phyloP scores from a whole-genome alignment of 495 filamentous ascomycete species.

The Cercophora newfieldiana region DNA sequence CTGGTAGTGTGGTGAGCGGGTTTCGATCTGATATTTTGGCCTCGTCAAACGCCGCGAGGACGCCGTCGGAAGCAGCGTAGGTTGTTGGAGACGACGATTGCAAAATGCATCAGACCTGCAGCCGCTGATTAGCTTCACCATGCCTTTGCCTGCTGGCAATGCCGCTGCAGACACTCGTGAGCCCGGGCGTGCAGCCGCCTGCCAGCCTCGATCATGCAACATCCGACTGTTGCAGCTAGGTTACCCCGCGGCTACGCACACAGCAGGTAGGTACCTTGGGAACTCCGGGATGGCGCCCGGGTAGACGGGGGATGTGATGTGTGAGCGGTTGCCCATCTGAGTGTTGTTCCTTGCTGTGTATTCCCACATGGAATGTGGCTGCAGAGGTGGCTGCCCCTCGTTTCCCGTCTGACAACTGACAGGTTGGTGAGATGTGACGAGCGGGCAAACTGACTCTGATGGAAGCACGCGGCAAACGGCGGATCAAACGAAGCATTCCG shows the following conservation, averaged over 20 bases:
- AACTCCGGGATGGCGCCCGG: neutral
- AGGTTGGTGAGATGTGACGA: neutral
- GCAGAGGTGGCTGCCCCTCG: neutral
- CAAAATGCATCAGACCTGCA: neutral
- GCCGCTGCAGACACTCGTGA: neutral
- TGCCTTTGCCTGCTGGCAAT: neutral
- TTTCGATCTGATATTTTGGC: neutral
- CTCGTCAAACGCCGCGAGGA: neutral
- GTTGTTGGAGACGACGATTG: neutral
- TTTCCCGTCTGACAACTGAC: neutral
- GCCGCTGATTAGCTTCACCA: neutral
- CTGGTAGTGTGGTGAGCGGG: no score
- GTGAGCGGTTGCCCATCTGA: neutral
- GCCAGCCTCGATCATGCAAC: conserved; percentile 1
- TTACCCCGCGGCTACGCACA: conserved; percentile 9
- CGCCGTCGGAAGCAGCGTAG: neutral
- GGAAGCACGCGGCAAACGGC: neutral
- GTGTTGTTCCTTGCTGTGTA: neutral
- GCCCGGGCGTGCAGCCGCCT: neutral
- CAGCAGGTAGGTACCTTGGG: neutral
- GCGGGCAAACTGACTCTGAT: neutral
- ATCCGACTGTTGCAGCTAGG: conserved; percentile 4
- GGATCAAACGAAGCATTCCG: neutral
- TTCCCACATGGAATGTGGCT: neutral
- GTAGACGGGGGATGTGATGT: neutral